Percentiles rank a stretch among this genome's conserved stretches.
Conservation (phyloP, 345 rosid species). For the Melaleuca alternifolia region DNA sequence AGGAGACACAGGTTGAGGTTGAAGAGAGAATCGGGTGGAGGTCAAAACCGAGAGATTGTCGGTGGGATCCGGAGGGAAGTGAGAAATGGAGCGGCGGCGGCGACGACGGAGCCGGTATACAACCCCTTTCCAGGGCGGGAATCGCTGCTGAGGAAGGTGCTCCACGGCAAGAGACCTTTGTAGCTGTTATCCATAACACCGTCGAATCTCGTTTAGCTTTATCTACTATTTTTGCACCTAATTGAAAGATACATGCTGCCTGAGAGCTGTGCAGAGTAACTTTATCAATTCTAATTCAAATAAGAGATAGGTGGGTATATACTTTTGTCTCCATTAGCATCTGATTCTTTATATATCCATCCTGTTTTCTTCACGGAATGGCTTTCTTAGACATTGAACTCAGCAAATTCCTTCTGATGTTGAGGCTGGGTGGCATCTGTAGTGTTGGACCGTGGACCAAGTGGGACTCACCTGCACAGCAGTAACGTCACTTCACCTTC, state of each 20-base stretch:
- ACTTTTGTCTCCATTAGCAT: neutral
- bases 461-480: neutral
- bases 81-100: neutral
- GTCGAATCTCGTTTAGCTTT: neutral
- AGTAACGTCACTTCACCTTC: neutral
- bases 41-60: neutral
- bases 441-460: neutral
- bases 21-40: neutral
- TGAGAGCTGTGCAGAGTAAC: neutral
- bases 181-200: neutral
- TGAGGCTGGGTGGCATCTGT: neutral
- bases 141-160: slow-evolving; percentile 35
- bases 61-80: neutral
- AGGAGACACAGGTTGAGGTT: slow-evolving; percentile 15
- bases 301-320: neutral
- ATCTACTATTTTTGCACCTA: neutral
- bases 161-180: slow-evolving; percentile 3
- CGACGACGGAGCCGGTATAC: neutral
- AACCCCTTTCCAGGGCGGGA: slow-evolving; percentile 73
- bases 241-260: neutral
- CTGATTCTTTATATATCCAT: neutral
- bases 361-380: neutral
- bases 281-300: neutral
- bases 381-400: neutral
- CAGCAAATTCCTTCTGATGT: neutral